phyloP scores from a whole-genome alignment of 768 basidiomycete genomes.

The Xerocomus brunneocitrinus region DNA sequence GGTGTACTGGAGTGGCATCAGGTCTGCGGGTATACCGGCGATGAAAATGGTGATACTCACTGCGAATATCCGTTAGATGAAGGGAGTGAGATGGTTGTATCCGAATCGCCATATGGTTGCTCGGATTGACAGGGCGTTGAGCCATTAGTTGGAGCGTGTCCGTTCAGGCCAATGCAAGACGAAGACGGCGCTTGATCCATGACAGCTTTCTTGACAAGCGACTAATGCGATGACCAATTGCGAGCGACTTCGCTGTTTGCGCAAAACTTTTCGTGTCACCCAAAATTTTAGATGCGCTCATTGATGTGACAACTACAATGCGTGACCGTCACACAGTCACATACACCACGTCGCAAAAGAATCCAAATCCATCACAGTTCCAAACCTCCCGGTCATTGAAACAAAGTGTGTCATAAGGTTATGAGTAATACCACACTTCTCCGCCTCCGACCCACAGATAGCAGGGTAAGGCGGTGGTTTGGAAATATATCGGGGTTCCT shows the following conservation, averaged over 20 bases:
- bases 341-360: conserved; percentile 21
- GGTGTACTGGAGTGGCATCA: conserved; percentile 31
- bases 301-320: conserved; percentile 15
- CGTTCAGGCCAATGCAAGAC: conserved; percentile 44
- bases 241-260: neutral
- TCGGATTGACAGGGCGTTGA: conserved; percentile 37
- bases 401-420: conserved; percentile 63
- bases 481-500: conserved; percentile 33
- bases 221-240: conserved; percentile 3
- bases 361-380: conserved; percentile 37
- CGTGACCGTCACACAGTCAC: conserved; percentile 23
- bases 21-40: neutral
- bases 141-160: conserved; percentile 51
- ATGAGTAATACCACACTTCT: conserved; percentile 35
- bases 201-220: conserved; percentile 3
- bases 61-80: conserved; percentile 54
- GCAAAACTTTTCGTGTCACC: conserved; percentile 4
- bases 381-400: conserved; percentile 41
- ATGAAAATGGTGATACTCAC: conserved; percentile 39
- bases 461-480: conserved; percentile 48
- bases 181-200: conserved; percentile 30
- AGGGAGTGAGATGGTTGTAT: conserved; percentile 28
- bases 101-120: conserved; percentile 33
- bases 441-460: conserved; percentile 44
- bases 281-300: conserved; percentile 17